Evolutionary conservation across 106 monocot species (phyloP).

Genomic region (Allium cepa): DNA sequence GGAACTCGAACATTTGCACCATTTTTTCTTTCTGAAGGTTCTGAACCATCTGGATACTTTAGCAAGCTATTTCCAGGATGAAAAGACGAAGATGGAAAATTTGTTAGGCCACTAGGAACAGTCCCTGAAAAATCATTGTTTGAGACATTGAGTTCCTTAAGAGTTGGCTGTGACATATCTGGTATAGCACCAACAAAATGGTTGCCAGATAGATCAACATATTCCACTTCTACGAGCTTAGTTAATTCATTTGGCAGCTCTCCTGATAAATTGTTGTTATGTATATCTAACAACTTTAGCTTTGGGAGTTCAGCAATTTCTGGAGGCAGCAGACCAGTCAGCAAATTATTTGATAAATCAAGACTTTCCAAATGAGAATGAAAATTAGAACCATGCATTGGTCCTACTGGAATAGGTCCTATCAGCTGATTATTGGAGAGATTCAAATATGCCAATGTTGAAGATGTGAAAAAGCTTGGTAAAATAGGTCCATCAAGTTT

Average conservation of each 20-base stretch:
- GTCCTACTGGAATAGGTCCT: conserved; percentile 36
- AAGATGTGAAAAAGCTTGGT: conserved; percentile 41
- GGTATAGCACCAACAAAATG: conserved; percentile 66
- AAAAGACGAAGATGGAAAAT: conserved; percentile 56
- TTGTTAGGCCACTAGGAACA: conserved; percentile 52
- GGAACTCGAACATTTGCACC: conserved; percentile 33
- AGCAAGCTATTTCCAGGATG: conserved; percentile 66
- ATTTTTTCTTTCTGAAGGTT: conserved; percentile 22
- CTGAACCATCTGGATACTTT: conserved; percentile 16
- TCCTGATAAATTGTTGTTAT: conserved; percentile 64
- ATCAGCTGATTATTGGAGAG: conserved; percentile 24
- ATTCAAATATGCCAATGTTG: conserved; percentile 51
- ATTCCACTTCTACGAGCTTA: conserved; percentile 48
- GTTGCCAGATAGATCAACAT: conserved; percentile 77
- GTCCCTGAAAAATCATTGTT: conserved; percentile 69
- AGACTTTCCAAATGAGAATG: conserved; percentile 46
- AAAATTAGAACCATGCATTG: conserved; percentile 32
- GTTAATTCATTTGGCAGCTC: conserved; percentile 61
- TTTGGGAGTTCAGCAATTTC: conserved; percentile 56
- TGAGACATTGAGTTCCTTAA: conserved; percentile 63
- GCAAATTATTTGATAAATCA: conserved; percentile 62
- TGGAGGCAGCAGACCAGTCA: conserved; percentile 57
- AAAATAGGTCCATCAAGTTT: conserved; percentile 45
- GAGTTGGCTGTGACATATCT: conserved; percentile 37
- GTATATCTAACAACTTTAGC: conserved; percentile 49